Evolutionary conservation across 352 stramenopile species (phyloP), one percentile per base, ranked within the genome.

Genomic region (Phytophthora pini): DNA sequence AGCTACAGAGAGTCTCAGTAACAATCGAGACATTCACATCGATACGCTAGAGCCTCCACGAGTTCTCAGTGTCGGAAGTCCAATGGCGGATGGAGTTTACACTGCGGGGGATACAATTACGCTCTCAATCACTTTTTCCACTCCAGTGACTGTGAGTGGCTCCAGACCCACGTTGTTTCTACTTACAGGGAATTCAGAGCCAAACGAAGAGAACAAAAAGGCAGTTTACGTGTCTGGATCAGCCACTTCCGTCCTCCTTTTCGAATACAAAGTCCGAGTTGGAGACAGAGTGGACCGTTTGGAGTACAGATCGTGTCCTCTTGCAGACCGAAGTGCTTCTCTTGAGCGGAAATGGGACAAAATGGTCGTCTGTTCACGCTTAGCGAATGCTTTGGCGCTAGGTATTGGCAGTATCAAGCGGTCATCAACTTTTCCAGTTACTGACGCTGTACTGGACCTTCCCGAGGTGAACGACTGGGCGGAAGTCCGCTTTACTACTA

Each of bases 381-480:
- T 57, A 12, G 55, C 56, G 5, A 91, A 90, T 39, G 80, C 85
- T 0, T 41, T 94, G 15, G 76, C 82, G 13, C 40, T 90, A 27
- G 58, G 53, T 7, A 73, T 62, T 38, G 79, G 72, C 0, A 76
- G 66, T 8, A 89, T 92, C 47, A 83, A 79, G 22, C 76, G 81
- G 1, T 20, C 65, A 0, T 67, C 83, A 6, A 88, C 72, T 2
- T 40, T 54, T 6, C 82, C 85, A 4, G 65, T 56, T 2, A 83
- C 84, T 0, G 72, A 87, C 38, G 85, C 83, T 0, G 61, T 87
- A 0, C 27, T 92, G 6, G 76, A 87, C 69, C 74, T 94, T 0
- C 85, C 83, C 1, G 78, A 89, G 27, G 81, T 90, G 13, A 87
- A 61, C 47, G 65, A 74, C 4, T 93, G 84, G 84, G 73, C 82